A percentile compares a stretch with the other conserved stretches of the same genome.
These are phyloP conservation scores for Lolium multiflorum DNA, from an alignment of 176 grass and related monocot species.

Conservation along the genomic window DNA sequence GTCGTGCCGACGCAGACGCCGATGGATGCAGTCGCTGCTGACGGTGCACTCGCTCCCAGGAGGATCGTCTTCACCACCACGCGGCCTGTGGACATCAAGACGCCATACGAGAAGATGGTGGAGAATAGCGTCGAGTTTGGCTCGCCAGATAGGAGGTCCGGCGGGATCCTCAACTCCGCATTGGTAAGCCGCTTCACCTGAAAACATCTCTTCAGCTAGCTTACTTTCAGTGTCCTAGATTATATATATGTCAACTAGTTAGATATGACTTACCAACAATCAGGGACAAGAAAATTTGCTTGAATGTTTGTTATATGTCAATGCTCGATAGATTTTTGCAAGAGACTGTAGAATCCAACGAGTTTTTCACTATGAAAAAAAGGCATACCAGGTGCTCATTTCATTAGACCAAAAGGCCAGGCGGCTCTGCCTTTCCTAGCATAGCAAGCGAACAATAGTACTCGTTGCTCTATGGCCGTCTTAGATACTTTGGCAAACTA, in stretches of 20 bases:
- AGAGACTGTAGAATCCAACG: neutral
- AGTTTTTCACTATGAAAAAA: neutral
- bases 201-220: too few relatives aligned
- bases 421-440: neutral
- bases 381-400: neutral
- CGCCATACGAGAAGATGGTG: constrained; percentile 98
- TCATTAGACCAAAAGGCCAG: neutral
- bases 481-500: neutral
- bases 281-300: neutral
- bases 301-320: neutral
- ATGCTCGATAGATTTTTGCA: constrained; percentile 2
- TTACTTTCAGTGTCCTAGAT: too few relatives aligned
- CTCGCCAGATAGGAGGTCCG: constrained; percentile 84
- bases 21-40: constrained; percentile 3
- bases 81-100: constrained; percentile 86
- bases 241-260: neutral
- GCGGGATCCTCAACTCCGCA: constrained; percentile 89
- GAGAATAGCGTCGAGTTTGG: constrained; percentile 97
- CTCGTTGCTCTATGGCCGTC: too few relatives aligned
- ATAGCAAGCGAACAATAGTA: constrained; percentile 1
- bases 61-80: constrained; percentile 84
- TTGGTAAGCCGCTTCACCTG: too few relatives aligned
- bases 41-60: constrained; percentile 56
- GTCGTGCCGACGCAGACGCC: constrained; percentile 3
- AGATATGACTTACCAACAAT: neutral